These are phyloP conservation scores for Podila clonocystis DNA, from an alignment of 192 early-diverging fungal genomes.

Conservation along the genomic window DNA sequence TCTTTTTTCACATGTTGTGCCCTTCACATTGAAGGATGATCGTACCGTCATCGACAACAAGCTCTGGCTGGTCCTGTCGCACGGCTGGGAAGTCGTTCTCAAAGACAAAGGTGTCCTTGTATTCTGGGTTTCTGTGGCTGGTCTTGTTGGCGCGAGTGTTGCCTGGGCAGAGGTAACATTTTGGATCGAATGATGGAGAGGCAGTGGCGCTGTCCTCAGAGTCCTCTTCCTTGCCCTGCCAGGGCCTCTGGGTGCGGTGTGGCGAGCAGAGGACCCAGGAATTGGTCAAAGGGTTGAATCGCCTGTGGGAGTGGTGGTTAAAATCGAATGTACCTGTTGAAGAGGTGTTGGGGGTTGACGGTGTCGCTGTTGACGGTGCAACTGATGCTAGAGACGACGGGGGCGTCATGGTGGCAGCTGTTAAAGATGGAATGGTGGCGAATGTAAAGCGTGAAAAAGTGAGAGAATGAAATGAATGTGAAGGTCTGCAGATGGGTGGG, in stretches of 20 bases:
- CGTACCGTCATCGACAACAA: background rate
- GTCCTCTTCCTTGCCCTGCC: constrained; percentile 82
- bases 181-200: constrained; percentile 76
- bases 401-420: no score
- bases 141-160: constrained; percentile 82
- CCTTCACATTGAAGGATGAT: background rate
- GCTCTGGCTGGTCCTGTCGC: constrained; percentile 64
- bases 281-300: constrained; percentile 92
- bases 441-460: background rate
- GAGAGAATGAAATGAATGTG: background rate
- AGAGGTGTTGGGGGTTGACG: background rate
- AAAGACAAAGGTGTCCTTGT: constrained; percentile 86
- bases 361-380: background rate
- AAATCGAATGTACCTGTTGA: constrained; percentile 55
- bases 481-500: background rate
- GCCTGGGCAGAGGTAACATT: constrained; percentile 89
- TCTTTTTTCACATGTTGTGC: no score
- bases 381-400: no score
- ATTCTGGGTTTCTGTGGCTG: constrained; percentile 72
- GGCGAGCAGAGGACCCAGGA: constrained; percentile 98
- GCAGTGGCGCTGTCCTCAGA: constrained; percentile 30
- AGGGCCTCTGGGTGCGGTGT: constrained; percentile 93
- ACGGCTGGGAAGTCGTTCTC: constrained; percentile 95
- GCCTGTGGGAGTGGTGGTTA: constrained; percentile 75
- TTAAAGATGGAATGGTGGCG: background rate